Evolutionary conservation across 2,329 filamentous ascomycete genomes (phyloP), one percentile per base, ranked within the genome.

Genomic region (Diaporthe sp.): DNA sequence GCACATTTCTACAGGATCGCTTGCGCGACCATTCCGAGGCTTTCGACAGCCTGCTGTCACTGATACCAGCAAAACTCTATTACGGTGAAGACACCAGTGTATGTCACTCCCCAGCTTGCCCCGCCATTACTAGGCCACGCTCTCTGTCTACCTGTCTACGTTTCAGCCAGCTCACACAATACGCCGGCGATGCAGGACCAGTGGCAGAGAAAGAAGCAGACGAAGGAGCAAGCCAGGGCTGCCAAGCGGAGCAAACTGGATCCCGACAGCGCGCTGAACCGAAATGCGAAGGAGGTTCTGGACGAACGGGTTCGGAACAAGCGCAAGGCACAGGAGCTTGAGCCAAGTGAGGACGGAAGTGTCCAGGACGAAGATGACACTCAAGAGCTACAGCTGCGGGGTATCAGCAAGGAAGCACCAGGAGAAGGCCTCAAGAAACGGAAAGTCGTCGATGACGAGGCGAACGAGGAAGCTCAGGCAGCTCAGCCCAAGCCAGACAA

Each of bases 131-230:
- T 5, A 42, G 38, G 64, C 30, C 55, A 55, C 45, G 22, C 47
- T 12, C 30, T 35, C 33, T 30, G 25, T n/a, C 38, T 19, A n/a
- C n/a, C 50, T 19, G 12, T 7, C n/a, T 54, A 7, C 38, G 33
- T 67, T 52, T 40, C 30, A 35, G 15, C 30, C 54, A 61, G 71
- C 52, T 47, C 45, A 68, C 79, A 78, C 76, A 55, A 25, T 30
- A 42, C 12, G 15, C 28, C 35, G 52, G 28, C 60, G 71, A 68
- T 78, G 76, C 81, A 97, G 95, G 94, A 97, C 80, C 95, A 98
- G 92, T 97, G 95, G 95, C 92, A 92, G 83, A 93, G 93, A 82
- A 97, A 97, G 86, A 98, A 98, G 87, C 96, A 98, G 86, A 96
- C 95, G 68, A 98, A 97, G 83, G 94, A 95, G 83, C 90, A 98